Conservation (phyloP, 208 protist genomes). For the Acanthamoeba triangularis region DNA sequence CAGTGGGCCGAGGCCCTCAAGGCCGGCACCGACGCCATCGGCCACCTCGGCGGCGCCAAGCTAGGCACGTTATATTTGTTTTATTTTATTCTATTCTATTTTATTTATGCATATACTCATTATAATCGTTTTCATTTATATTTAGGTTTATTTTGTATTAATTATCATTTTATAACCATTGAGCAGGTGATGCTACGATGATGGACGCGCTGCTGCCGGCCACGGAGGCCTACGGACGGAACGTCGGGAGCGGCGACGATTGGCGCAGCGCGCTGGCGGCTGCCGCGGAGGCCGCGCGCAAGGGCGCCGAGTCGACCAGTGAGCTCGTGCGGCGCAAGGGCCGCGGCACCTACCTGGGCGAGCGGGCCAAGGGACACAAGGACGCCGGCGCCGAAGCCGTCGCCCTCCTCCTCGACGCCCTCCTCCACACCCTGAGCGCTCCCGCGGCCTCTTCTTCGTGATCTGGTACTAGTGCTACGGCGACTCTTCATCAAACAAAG, state of each 20-base stretch:
- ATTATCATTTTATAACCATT: too few relatives aligned
- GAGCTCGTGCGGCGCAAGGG: constrained; percentile 49
- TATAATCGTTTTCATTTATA: too few relatives aligned
- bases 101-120: too few relatives aligned
- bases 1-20: constrained; percentile 45
- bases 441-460: not conserved
- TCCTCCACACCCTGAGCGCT: not conserved
- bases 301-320: constrained; percentile 40
- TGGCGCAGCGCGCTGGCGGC: not conserved
- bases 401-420: not conserved
- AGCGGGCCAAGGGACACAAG: constrained; percentile 60
- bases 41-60: constrained; percentile 64
- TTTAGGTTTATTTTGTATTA: too few relatives aligned
- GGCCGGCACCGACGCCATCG: constrained; percentile 52
- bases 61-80: constrained; percentile 22
- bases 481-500: too few relatives aligned
- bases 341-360: constrained; percentile 37
- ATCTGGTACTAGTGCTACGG: too few relatives aligned
- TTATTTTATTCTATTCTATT: not conserved
- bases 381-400: constrained; percentile 51
- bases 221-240: not conserved
- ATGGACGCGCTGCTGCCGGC: constrained; percentile 76
- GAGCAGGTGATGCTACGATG: constrained; percentile 65
- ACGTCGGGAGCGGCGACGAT: not conserved
- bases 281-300: not conserved